Evolutionary conservation across 2,329 filamentous ascomycete species (phyloP), one percentile per base, ranked within the genome.

Genomic region (Chaetomiaceae sp.): DNA sequence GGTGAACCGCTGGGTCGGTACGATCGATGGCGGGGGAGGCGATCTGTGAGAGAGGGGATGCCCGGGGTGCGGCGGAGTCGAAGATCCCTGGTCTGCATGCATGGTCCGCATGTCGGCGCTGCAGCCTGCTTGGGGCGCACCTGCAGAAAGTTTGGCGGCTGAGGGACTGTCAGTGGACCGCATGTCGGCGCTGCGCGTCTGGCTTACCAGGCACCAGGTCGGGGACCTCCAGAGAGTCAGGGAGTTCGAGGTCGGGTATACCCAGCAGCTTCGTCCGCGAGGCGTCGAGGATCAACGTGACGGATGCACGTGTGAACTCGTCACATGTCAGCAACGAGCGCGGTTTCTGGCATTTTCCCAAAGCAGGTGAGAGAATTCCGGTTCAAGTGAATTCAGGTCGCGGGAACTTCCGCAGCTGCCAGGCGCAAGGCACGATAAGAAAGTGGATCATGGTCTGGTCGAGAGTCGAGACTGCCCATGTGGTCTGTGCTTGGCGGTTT

Each of bases 231-330:
- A 85, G 57, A 65, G 64, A 3, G 75, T 77, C 12, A 68, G 69
- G 43, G 64, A 71, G 2, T 85, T 85, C 58, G 76, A 84, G 19
- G 31, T 74, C 25, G 81, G 82, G 0, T 84, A 82, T 66, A n/a
- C 81, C 81, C 0, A 65, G 68, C 63, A 71, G 65, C 56, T 69
- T 78, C 54, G 61, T 78, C 36, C 60, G 66, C 3, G 33, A 25
- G 12, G 58, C 58, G 40, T 56, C 56, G 8, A n/a, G n/a, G n/a
- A n/a, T n/a, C n/a, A 53, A 51, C n/a, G 51, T 57, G 20, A 42
- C 47, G 3, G 56, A 56, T 7, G 47, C 47, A 4, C 19, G n/a
- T 23, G 25, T n/a, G n/a, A n/a, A n/a, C n/a, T n/a, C n/a, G 38
- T 2, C n/a, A 27, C 12, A 37, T 53, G 51, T 19, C 51, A 6